A percentile compares a stretch with the other conserved stretches of the same genome.
Evolutionary conservation across 2,329 filamentous ascomycete species (phyloP).

Genomic region (Ophiostoma himal-ulmi): DNA sequence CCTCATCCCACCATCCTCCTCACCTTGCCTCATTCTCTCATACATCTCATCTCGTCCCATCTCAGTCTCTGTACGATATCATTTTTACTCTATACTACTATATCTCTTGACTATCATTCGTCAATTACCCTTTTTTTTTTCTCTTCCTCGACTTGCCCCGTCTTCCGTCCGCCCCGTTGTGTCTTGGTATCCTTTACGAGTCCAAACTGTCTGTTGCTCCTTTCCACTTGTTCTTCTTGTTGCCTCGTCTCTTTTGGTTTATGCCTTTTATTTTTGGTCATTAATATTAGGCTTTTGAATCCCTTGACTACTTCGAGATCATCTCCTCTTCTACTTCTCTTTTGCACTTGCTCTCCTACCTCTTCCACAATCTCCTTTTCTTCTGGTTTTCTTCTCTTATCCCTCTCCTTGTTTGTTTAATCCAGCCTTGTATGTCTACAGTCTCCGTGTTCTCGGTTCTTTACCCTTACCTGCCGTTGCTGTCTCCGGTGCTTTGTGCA

Average conservation of each 20-base stretch:
- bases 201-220: not conserved
- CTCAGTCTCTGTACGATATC: not conserved
- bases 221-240: not conserved
- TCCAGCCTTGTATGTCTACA: not conserved
- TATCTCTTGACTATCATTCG: not conserved
- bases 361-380: not conserved
- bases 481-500: not conserved
- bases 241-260: not conserved
- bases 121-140: not conserved
- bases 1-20: not conserved
- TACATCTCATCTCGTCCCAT: not conserved
- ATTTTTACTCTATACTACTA: not conserved
- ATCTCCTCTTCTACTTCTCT: not conserved
- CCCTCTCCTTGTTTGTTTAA: not conserved
- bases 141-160: not conserved
- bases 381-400: not conserved
- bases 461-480: not conserved
- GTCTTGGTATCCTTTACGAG: not conserved
- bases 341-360: not conserved
- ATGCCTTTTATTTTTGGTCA: not conserved
- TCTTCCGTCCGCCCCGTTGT: not conserved
- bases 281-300: not conserved
- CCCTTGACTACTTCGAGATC: too few species aligned
- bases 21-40: not conserved
- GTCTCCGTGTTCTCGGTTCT: not conserved